Base-by-base conservation (phyloP, 129 eudicot genomes). In the Centella asiatica region DNA sequence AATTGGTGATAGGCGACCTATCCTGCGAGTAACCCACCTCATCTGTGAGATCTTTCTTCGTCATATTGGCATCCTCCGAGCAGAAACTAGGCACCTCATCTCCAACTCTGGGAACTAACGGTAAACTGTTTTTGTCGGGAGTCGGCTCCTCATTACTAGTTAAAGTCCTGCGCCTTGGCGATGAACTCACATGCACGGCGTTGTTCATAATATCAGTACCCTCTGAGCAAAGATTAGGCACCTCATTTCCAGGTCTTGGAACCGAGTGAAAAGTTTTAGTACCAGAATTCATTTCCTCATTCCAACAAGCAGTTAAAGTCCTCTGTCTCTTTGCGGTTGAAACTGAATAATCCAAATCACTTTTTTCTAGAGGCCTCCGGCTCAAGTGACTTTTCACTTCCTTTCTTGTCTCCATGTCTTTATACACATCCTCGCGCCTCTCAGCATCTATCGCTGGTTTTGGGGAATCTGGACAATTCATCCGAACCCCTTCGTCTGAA, bases 1-100 rank as follows among this genome's bases (percentile, higher is more conserved):
- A 71, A 78, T 71, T 72, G 31, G 74, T 66, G 17, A 77, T 71
- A 14, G 84, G 67, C 66, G 72, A 22, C 69, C 77, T 78, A 66
- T 74, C 75, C 44, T 70, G 80, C 2, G 79, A 69, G 33, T 77
- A 75, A 44, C 72, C 63, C 25, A 14, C 64, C 9, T 60, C n/a
- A n/a, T n/a, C n/a, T n/a, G n/a, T n/a, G 75, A 71, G 76, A 59
- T 17, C 46, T 55, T 45, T 40, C 31, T 29, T 57, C 60, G 39
- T 77, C 72, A 0, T 36, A 58, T 22, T 24, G 44, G 25, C 66
- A 18, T 44, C 34, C 49, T 72, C 74, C 19, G 75, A 23, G 46
- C 62, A 29, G 60, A 44, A 44, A 54, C 69, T 48, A 57, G 62
- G 78, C 62, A 40, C 34, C 60, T 62, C 71, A 4, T 66, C 48